Evolutionary conservation across 1,139 yeast species (phyloP), one percentile per base, ranked within the genome.

Genomic region (Kurtzmaniella quercitrusa): DNA sequence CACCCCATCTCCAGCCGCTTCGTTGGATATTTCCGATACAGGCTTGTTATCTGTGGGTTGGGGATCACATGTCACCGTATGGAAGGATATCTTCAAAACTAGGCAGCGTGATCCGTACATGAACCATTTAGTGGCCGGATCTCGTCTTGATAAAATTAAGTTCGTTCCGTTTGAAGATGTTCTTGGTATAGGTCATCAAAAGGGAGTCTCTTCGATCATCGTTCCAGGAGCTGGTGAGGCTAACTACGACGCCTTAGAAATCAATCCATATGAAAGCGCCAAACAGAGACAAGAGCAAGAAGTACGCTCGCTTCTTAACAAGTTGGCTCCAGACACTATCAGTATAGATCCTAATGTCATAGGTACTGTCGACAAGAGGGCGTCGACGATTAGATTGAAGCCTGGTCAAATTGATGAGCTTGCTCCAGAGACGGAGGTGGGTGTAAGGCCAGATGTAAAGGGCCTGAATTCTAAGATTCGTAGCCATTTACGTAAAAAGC

Each of bases 221-320:
- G 77, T 93, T 46, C 98, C 99, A 34, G 99, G 99, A 34, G 73
- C 98, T 41, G 99, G 98, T 71, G 98, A 94, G 68, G 97, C 98
- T 48, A 94, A 94, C 67, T 91, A 79, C 61, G 99, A 94, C 70
- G 91, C 98, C 2, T 69, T 90, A 58, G 98, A 94, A 65, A 67
- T 84, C 56, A 94, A 94, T 65, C 98, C 98, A 49, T 94, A 77
- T 68, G 96, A 89, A 66, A 79, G 94, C 18, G 83, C 90, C 41
- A 85, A 88, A 62, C 97, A 91, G 66, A 84, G 98, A 72, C 95
- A 93, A 65, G 95, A 93, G 68, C 77, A 79, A 45, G 98, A 94
- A 71, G 96, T 94, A 39, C 81, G 94, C 59, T 69, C 85, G 1
- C 75, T 94, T 60, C 68, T 94, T 63, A 88, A 93, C 67, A 94